Evolutionary conservation across 208 protist species (phyloP).

Genomic region (Leishmania turanica): DNA sequence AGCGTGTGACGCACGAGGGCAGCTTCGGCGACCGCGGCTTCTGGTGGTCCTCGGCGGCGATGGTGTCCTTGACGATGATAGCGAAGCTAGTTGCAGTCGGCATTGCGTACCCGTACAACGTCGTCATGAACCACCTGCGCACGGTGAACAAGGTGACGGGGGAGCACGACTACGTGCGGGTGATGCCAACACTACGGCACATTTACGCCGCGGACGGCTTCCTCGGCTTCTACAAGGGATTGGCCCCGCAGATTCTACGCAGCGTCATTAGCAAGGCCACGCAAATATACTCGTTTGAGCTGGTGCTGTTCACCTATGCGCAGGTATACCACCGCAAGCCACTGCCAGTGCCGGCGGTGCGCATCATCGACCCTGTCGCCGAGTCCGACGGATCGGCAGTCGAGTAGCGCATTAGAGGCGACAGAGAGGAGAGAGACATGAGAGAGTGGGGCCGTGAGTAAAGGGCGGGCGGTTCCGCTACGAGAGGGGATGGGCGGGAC

Average conservation of each 20-base stretch:
- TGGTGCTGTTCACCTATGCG: conserved; percentile 79
- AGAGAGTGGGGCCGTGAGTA: background rate
- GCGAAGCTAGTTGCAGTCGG: conserved; percentile 71
- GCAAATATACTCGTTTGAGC: conserved; percentile 90
- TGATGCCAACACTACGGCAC: conserved; percentile 70
- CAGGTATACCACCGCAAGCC: conserved; percentile 31
- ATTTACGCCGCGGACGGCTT: conserved; percentile 77
- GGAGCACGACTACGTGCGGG: conserved; percentile 66
- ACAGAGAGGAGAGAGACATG: background rate
- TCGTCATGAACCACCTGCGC: conserved; percentile 90
- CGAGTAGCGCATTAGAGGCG: background rate
- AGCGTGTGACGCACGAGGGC: conserved; percentile 72
- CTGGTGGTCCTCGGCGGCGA: conserved; percentile 55
- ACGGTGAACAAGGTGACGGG: conserved; percentile 85
- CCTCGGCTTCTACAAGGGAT: conserved; percentile 91
- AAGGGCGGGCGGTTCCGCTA: background rate
- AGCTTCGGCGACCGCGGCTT: conserved; percentile 59
- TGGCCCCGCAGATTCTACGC: conserved; percentile 82
- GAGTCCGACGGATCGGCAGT: background rate
- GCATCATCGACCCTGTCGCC: conserved; percentile 17
- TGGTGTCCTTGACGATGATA: conserved; percentile 83
- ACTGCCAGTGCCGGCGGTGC: conserved; percentile 3
- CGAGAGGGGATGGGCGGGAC: background rate
- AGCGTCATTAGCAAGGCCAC: conserved; percentile 86
- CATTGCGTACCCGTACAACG: conserved; percentile 92